These are phyloP conservation scores for Chiua sp. DNA, from an alignment of 1,284 basidiomycete species.

Conservation along the genomic window DNA sequence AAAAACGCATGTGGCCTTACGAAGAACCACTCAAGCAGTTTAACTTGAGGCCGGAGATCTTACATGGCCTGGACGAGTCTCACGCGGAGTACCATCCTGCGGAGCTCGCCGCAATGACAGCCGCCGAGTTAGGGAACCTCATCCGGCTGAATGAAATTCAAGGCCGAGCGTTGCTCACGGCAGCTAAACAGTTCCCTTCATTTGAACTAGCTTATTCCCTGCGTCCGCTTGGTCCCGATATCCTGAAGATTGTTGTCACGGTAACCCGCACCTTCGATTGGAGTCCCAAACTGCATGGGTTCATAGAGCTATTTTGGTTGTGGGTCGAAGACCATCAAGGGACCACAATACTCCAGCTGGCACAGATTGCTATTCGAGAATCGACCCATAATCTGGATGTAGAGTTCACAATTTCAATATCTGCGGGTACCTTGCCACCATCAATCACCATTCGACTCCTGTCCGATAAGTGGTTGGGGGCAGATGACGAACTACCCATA, in stretches of 20 bases:
- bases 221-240: constrained; percentile 83
- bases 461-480: constrained; percentile 95
- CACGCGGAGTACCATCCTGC: constrained; percentile 84
- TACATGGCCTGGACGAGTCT: constrained; percentile 83
- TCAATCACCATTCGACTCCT: constrained; percentile 79
- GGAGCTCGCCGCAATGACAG: constrained; percentile 79
- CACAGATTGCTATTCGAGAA: constrained; percentile 74
- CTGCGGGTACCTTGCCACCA: constrained; percentile 57
- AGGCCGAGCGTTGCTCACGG: constrained; percentile 79
- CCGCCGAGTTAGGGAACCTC: constrained; percentile 81
- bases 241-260: constrained; percentile 79
- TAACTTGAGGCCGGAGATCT: constrained; percentile 75
- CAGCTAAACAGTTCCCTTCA: constrained; percentile 88
- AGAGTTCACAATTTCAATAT: constrained; percentile 85
- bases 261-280: constrained; percentile 83
- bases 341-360: constrained; percentile 82
- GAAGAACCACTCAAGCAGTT: constrained; percentile 92
- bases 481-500: constrained; percentile 77
- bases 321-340: constrained; percentile 94
- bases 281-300: constrained; percentile 80
- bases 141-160: constrained; percentile 90
- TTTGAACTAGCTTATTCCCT: constrained; percentile 73
- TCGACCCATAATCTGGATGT: constrained; percentile 63
- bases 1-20: constrained; percentile 95
- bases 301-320: constrained; percentile 90